Evolutionary conservation across 805 yeast species (phyloP).

Genomic region (Lipomyces kockii): DNA sequence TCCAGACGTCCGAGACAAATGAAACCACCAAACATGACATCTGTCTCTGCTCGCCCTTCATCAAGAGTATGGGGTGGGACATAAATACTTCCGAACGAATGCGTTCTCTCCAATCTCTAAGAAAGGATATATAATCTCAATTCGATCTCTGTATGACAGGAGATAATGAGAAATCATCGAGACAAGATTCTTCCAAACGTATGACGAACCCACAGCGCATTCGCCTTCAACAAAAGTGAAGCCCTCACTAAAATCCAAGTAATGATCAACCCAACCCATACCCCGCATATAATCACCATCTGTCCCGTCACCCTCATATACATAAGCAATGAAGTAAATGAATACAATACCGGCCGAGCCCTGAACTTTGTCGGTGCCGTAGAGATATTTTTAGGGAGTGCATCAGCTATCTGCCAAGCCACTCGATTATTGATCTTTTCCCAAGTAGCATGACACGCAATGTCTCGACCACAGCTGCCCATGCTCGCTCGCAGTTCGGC

Average conservation of each 20-base stretch:
- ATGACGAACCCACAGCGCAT: constrained; percentile 4
- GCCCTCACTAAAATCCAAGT: constrained; percentile 2
- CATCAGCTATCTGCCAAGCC: constrained; percentile 5
- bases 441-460: constrained; percentile 8
- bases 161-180: constrained; percentile 2
- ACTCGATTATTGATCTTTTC: constrained; percentile 5
- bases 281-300: constrained; percentile 3
- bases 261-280: constrained; percentile 3
- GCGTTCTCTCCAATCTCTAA: neutral
- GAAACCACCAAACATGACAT: too few relatives aligned
- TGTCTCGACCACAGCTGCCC: neutral
- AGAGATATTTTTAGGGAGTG: neutral
- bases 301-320: constrained; percentile 4
- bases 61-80: neutral
- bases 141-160: neutral
- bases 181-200: constrained; percentile 1
- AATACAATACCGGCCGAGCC: neutral
- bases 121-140: neutral
- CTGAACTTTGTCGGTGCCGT: neutral
- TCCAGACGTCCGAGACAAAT: too few relatives aligned
- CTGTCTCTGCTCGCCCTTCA: neutral
- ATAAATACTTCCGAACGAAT: too few relatives aligned
- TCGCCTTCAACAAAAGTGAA: constrained; percentile 3
- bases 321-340: neutral
- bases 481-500: neutral